A percentile compares a stretch with the other conserved stretches of the same genome.
These are phyloP conservation scores for Aspergillus sergii DNA, from an alignment of 2,329 filamentous ascomycete genomes.

Conservation along the genomic window DNA sequence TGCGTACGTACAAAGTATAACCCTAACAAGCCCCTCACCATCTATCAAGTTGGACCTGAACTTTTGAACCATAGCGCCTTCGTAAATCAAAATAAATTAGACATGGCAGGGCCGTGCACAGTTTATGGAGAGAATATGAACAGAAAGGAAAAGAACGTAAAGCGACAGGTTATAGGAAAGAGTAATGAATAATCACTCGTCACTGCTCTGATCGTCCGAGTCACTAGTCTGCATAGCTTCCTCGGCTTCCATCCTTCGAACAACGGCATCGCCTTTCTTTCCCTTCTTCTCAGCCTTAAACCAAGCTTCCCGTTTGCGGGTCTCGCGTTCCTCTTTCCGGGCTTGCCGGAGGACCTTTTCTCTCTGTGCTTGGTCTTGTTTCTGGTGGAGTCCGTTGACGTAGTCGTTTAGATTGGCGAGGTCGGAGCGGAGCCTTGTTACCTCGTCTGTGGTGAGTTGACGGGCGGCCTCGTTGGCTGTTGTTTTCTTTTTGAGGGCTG, in stretches of 20 bases:
- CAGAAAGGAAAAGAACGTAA: not conserved
- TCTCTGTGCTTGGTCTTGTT: slow-evolving; percentile 37
- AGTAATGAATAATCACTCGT: slow-evolving; percentile 18
- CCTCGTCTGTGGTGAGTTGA: slow-evolving; percentile 37
- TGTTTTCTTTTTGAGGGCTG: slow-evolving; percentile 41
- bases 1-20: not conserved
- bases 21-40: not conserved
- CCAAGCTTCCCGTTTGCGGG: slow-evolving; percentile 46
- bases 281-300: slow-evolving; percentile 49
- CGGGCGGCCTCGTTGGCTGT: slow-evolving; percentile 40
- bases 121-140: not conserved
- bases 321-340: slow-evolving; percentile 43
- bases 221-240: slow-evolving; percentile 37
- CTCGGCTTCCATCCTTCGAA: slow-evolving; percentile 43
- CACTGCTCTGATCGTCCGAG: slow-evolving; percentile 40
- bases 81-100: not conserved
- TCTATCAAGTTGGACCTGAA: not conserved
- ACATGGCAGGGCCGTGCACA: not conserved
- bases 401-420: slow-evolving; percentile 40
- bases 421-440: slow-evolving; percentile 39
- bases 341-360: slow-evolving; percentile 37
- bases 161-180: not conserved
- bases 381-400: slow-evolving; percentile 42
- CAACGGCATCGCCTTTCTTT: slow-evolving; percentile 42
- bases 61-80: slow-evolving; percentile 4